Evolutionary conservation across 2,329 filamentous ascomycete species (phyloP).

Genomic region (Cercospora sp.): DNA sequence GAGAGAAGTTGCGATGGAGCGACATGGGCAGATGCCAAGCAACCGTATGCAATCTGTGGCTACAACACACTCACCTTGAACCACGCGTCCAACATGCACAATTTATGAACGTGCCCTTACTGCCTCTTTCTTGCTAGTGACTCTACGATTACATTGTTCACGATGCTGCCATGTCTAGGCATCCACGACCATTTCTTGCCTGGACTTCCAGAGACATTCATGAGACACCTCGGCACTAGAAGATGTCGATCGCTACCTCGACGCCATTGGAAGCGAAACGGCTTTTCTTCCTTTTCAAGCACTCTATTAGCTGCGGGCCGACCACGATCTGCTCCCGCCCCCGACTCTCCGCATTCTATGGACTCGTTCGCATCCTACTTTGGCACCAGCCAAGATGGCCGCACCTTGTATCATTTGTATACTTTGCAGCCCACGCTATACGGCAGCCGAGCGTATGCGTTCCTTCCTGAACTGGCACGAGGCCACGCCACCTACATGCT

Average conservation of each 20-base stretch:
- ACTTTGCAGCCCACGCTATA: background rate
- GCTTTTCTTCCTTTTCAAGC: constrained; percentile 4
- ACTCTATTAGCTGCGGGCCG: background rate
- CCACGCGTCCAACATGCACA: background rate
- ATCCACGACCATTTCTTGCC: background rate
- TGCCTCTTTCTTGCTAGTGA: background rate
- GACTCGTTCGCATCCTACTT: constrained; percentile 6
- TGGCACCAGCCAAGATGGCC: background rate
- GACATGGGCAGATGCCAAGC: background rate
- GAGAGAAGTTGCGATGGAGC: background rate
- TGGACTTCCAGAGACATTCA: background rate
- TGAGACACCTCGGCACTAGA: constrained; percentile 14
- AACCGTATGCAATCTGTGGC: background rate
- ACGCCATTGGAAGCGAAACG: constrained; percentile 2
- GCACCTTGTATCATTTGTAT: background rate
- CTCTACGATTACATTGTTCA: background rate
- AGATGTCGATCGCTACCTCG: constrained; percentile 11
- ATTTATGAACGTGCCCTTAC: background rate
- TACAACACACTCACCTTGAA: background rate
- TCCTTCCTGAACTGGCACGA: background rate
- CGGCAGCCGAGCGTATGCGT: background rate
- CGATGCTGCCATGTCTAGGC: background rate
- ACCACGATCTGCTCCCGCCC: background rate
- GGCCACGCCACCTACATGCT: constrained; percentile 3
- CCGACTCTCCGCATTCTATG: constrained; percentile 3